phyloP scores from a whole-genome alignment of 148 eudicot species.

The Dianthus caryophyllus region DNA sequence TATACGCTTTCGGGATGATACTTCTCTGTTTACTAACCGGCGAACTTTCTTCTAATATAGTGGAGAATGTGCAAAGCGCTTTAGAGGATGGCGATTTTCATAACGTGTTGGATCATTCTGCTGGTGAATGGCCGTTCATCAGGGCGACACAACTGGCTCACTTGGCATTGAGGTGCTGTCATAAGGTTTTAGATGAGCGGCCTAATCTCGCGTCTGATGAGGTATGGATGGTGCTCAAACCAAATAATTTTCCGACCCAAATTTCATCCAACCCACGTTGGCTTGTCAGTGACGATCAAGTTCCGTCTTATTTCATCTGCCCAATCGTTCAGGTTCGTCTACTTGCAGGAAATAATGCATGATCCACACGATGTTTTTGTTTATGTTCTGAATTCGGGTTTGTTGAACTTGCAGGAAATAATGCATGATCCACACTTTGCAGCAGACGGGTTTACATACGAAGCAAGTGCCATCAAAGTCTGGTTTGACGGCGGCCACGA shows the following conservation, averaged over 20 bases:
- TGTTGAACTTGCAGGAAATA: slow-evolving; percentile 46
- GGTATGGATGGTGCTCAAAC: slow-evolving; percentile 63
- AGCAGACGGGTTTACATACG: slow-evolving; percentile 73
- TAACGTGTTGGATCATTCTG: slow-evolving; percentile 52
- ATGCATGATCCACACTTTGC: slow-evolving; percentile 83
- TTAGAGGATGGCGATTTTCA: slow-evolving; percentile 46
- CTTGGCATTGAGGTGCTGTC: slow-evolving; percentile 60
- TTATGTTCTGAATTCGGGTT: slow-evolving; percentile 9
- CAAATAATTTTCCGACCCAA: slow-evolving; percentile 47
- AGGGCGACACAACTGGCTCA: slow-evolving; percentile 68
- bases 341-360: background rate
- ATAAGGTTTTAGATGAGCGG: slow-evolving; percentile 29
- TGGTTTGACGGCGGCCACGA: slow-evolving; percentile 68
- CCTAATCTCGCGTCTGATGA: slow-evolving; percentile 70
- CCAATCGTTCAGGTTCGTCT: slow-evolving; percentile 13
- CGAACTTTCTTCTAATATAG: background rate
- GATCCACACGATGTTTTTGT: background rate
- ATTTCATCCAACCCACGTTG: slow-evolving; percentile 15
- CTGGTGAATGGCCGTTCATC: slow-evolving; percentile 89
- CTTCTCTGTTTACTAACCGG: slow-evolving; percentile 8
- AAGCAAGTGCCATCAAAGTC: slow-evolving; percentile 53
- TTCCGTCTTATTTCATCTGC: slow-evolving; percentile 5
- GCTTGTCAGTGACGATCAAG: background rate
- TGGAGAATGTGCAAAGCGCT: slow-evolving; percentile 23
- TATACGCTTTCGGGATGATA: slow-evolving; percentile 10